Base-by-base conservation (phyloP, 352 stramenopile species). In the Phytophthora fragariae region DNA sequence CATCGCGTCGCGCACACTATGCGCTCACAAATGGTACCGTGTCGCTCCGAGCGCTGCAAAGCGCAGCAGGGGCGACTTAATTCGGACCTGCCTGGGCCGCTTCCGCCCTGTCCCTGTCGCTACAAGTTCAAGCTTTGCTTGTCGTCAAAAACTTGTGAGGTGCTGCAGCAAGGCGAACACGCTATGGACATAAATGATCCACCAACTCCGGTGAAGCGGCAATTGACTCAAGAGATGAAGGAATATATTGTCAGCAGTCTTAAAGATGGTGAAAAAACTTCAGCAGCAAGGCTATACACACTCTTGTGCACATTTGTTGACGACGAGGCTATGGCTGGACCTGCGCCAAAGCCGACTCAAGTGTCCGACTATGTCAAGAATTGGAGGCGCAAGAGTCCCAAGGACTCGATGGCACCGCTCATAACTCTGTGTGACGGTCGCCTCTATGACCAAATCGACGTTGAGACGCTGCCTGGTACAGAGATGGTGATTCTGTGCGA, bases 401-500 rank as follows among this genome's bases (percentile, higher is more conserved):
- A 21, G 19, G 19, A 70, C 24, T 27, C 24, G 24, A 65, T 60
- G 55, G 15, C 9, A 5, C 39, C 33, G 1, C 50, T 71, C 17
- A 60, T 65, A 29, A 33, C 31, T 33, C 14, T 65, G 4, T 60
- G 55, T 10, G 55, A 65, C 11, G 46, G n/a, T 53, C n/a, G 24
- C 8, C 15, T 54, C 3, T 67, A 67, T 15, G 49, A 54, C 24
- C 33, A 60, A 17, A 11, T 17, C 1, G 12, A 60, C 6, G 12
- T 67, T 1, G 61, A 12, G 0, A 19, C 12, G 11, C 35, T 44
- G 6, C 1, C 5, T 3, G 10, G n/a, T 19, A 50, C 33, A 1
- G 33, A 44, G 3, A 67, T 53, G 47, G 33, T 67, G 11, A 53
- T 67, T 12, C 15, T 67, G 31, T 65, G 61, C 35, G 49, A 67